phyloP scores from a whole-genome alignment of 225 moss, liverwort and hornwort species.

The Polytrichum formosum region DNA sequence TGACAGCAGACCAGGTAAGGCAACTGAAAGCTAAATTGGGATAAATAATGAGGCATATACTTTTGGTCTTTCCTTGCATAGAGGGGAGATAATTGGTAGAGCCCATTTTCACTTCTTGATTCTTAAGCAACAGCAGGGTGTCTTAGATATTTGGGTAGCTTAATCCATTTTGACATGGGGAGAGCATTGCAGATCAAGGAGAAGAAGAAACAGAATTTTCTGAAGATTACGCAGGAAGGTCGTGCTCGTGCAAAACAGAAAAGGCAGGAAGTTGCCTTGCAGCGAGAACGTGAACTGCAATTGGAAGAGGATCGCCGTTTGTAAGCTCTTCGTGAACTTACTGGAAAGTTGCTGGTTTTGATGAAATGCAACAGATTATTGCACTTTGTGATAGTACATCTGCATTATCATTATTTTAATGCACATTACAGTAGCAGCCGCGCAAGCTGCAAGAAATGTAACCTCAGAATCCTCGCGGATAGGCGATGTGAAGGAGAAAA shows the following conservation, averaged over 20 bases:
- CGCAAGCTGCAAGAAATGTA: too few relatives aligned
- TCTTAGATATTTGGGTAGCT: not conserved
- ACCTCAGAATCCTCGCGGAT: too few relatives aligned
- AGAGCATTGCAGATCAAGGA: constrained; percentile 69
- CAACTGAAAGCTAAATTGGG: not conserved
- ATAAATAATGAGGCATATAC: too few relatives aligned
- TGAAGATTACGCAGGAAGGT: constrained; percentile 93
- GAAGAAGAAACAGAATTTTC: constrained; percentile 84
- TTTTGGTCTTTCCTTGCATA: too few relatives aligned
- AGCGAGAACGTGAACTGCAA: constrained; percentile 82
- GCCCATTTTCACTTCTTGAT: too few relatives aligned
- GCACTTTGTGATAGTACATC: too few relatives aligned
- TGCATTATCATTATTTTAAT: not conserved
- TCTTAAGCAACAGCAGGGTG: too few relatives aligned
- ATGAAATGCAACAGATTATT: too few relatives aligned
- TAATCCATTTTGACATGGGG: constrained; percentile 6
- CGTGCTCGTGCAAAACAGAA: constrained; percentile 90
- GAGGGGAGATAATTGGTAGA: too few relatives aligned
- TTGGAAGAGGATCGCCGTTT: constrained; percentile 89
- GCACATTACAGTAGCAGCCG: not conserved
- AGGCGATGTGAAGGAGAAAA: too few relatives aligned
- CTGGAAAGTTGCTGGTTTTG: too few relatives aligned
- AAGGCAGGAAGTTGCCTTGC: constrained; percentile 70
- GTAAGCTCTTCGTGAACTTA: constrained; percentile 29
- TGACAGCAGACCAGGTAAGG: constrained; percentile 79